Evolutionary conservation across 225 moss, liverwort and hornwort genomes (phyloP).

Genomic region (Sphagnum tenellum): DNA sequence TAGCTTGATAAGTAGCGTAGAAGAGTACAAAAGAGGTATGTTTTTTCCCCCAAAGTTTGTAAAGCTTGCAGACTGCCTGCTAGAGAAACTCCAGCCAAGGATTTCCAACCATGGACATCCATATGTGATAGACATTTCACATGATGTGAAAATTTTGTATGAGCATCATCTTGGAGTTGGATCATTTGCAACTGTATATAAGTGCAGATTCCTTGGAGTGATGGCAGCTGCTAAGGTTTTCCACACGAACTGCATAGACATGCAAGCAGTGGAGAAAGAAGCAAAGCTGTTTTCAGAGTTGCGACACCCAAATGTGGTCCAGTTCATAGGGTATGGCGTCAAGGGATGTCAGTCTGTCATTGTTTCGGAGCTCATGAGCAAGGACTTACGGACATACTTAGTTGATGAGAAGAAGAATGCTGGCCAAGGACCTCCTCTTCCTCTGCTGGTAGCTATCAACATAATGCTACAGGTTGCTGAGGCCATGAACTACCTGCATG

Average conservation of each 20-base stretch:
- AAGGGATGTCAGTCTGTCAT: slow-evolving; percentile 17
- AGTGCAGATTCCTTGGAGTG: slow-evolving; percentile 43
- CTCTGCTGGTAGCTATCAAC: slow-evolving; percentile 25
- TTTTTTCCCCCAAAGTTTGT: too few species aligned
- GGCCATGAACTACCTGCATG: slow-evolving; percentile 43
- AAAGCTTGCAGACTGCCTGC: too few species aligned
- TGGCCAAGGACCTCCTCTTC: slow-evolving; percentile 6
- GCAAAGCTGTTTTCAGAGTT: slow-evolving; percentile 17
- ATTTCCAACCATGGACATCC: too few species aligned
- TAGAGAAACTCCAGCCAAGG: too few species aligned
- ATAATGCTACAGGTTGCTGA: slow-evolving; percentile 31
- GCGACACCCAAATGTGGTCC: slow-evolving; percentile 37
- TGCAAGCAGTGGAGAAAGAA: slow-evolving; percentile 16
- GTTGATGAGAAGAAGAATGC: slow-evolving; percentile 7
- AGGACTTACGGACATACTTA: slow-evolving; percentile 20
- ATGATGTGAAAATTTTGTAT: slow-evolving; percentile 17
- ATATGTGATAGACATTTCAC: too few species aligned
- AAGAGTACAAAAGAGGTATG: too few species aligned
- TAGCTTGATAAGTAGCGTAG: too few species aligned
- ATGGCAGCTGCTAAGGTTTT: slow-evolving; percentile 22
- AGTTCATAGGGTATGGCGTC: slow-evolving; percentile 33
- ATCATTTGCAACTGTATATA: slow-evolving; percentile 23
- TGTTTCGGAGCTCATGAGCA: slow-evolving; percentile 26
- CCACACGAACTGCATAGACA: slow-evolving; percentile 8
- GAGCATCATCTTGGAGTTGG: slow-evolving; percentile 18